Base-by-base conservation (phyloP, 164 flowering plant genomes). In the Berberis thunbergii region DNA sequence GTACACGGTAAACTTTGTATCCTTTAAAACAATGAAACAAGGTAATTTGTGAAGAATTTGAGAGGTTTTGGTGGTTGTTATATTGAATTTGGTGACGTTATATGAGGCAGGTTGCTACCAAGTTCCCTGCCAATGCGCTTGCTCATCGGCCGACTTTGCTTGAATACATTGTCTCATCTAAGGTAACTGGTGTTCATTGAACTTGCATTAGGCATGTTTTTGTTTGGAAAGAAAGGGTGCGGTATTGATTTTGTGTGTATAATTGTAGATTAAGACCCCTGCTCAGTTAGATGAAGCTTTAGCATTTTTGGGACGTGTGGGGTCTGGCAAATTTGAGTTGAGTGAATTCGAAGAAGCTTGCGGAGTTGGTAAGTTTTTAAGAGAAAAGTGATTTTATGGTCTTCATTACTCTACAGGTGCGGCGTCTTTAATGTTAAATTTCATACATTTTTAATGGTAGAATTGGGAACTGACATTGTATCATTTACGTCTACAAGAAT, bases 261-360 rank as follows among this genome's bases (percentile, higher is more conserved):
- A 46, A 4, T 57, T 75, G 76, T 81, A 94, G 97, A 83, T 91
- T 54, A 91, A 91, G 72, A 77, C 86, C n/a, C 75, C 91, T n/a
- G 88, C 89, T 9, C 97, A 91, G 73, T 74, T 94, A 65, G 99
- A 94, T 48, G 93, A 94, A 42, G 96, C 99, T 3, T 69, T 87
- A 50, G 62, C 78, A 44, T 89, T 84, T 74, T 74, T 87, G 46
- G 58, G 81, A 6, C 69, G 44, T 41, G 74, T 71, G 59, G 93
- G 81, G 61, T 66, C 86, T 0, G 91, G 87, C 59, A 59, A 76
- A 41, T 78, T 86, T 67, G 60, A 74, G 38, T 12, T 75, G 62
- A 72, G 75, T 59, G 93, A 83, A 52, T 89, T 94, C 77, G 99
- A 94, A 76, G 84, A 81, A 67, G 87, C 96, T 43, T 91, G 96